Base-by-base conservation (phyloP, 2,329 filamentous ascomycete genomes). In the Aspergillus sp. region DNA sequence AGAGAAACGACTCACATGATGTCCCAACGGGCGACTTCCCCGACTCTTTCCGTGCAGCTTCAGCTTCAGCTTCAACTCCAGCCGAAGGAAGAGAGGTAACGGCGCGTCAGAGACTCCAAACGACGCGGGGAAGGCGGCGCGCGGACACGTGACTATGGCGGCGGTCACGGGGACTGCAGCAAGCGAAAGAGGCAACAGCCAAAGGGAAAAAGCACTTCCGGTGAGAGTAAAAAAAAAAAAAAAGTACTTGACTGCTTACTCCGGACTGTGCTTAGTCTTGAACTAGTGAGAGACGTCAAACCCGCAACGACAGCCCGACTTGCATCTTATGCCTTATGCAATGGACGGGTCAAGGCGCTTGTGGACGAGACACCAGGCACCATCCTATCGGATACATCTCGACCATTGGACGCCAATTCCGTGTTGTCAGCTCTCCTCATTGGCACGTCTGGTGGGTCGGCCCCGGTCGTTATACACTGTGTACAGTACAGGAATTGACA, bases 121-220 rank as follows among this genome's bases (percentile, higher is more conserved):
- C 39, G 53, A 68, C 65, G 65, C 61, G 68, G 61, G 61, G 61
- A 54, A 52, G 32, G 20, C 45, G 49, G 60, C 62, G 62, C 62
- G 64, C 52, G 52, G 46, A 52, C 63, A 65, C 63, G 61, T 65
- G 63, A 29, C 18, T 10, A n/a, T 3, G 14, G 12, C 14, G 36
- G 36, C 12, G 22, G 45, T 42, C 45, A 24, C 45, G 45, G 45
- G 45, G 18, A 6, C 7, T 29, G 6, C 26, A 9, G 45, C 45
- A 24, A 14, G 20, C 45, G 18, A 47, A 47, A 24, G 20, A 47
- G 18, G 45, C 45, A 47, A 14, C 14, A 42, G 36, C 16, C 36
- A 6, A 42, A 42, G 16, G 36, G 36, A n/a, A n/a, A 42, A 42
- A 16, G 36, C 14, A n/a, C n/a, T 42, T 42, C 36, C 36, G 36